Conservation (phyloP, 1,139 yeast species). For the Taphrina deformans region DNA sequence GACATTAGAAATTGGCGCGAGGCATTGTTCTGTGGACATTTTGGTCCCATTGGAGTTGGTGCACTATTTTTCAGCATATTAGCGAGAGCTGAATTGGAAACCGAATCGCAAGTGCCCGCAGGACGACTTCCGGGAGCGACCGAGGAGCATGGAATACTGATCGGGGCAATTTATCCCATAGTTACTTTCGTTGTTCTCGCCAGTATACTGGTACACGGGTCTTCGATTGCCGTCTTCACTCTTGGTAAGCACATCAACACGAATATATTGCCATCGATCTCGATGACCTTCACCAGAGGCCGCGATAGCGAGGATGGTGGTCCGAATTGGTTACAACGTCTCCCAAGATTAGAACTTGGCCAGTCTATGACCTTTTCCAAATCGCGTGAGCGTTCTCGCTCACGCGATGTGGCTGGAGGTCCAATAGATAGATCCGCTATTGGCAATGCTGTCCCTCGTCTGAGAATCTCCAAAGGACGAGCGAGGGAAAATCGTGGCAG, state of each 20-base stretch:
- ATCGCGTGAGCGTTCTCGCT: conserved; percentile 51
- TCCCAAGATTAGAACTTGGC: conserved; percentile 74
- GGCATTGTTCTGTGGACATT: conserved; percentile 93
- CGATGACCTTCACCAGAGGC: conserved; percentile 79
- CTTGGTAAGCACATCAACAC: conserved; percentile 86
- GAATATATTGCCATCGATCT: conserved; percentile 63
- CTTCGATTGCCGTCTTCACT: conserved; percentile 90
- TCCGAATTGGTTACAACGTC: conserved; percentile 80
- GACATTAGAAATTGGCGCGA: conserved; percentile 94
- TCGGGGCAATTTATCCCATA: conserved; percentile 85
- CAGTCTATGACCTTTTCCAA: conserved; percentile 78
- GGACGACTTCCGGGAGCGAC: conserved; percentile 47
- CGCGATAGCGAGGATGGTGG: conserved; percentile 57
- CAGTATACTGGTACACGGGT: conserved; percentile 91
- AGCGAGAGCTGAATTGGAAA: conserved; percentile 77
- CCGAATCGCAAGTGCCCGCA: conserved; percentile 42
- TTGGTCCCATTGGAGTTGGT: conserved; percentile 98
- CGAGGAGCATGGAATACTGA: conserved; percentile 63
- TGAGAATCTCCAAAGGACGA: not conserved
- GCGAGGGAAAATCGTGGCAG: not conserved
- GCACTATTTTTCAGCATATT: conserved; percentile 88
- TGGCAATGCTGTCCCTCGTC: conserved; percentile 14
- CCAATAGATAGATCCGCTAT: conserved; percentile 22
- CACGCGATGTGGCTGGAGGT: conserved; percentile 10
- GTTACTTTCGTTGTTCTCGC: conserved; percentile 80